Base-by-base conservation (phyloP, 495 filamentous ascomycete species). In the Lasiosphaeria ovina region DNA sequence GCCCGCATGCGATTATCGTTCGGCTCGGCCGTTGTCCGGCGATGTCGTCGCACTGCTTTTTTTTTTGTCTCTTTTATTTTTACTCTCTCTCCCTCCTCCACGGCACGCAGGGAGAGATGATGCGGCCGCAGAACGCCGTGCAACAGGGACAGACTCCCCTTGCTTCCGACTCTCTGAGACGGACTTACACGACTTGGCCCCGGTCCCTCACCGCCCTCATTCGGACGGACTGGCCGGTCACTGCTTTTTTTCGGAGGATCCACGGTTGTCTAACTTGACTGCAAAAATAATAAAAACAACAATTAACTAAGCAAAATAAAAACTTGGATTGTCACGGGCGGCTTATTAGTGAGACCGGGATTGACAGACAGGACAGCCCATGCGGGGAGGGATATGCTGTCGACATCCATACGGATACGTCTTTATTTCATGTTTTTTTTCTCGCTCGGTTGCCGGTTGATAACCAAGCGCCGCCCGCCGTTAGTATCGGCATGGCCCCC, bases 21-120 rank as follows among this genome's bases (percentile, higher is more conserved):
- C 44, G 16, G 44, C 16, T 47, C 44, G 44, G 44, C 8, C 44
- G 5, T 47, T 47, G 44, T 47, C 44, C 44, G 44, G 44, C 44
- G 8, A 47, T 14, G 44, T 47, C 44, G 44, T 47, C 44, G 1
- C 44, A 47, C 44, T 14, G 16, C 44, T 9, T 47, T 1, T 47
- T 11, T 11, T n/a, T 47, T 24, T 24, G 24, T 24, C 24, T 24
- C 24, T 24, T 2, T 24, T 24, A 1, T 24, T 24, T 24, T 24
- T 24, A n/a, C n/a, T n/a, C n/a, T n/a, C 2, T 24, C 24, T 24
- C 24, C 8, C 12, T 14, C 12, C 44, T 47, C 16, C 5, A 47
- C 44, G 12, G 44, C 44, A 47, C 44, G 16, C 16, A 11, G 38
- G 58, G 60, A 62, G 38, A 62, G 60, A 62, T 62, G 54, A 49